phyloP scores from a whole-genome alignment of 768 basidiomycete species.

The Amanita polypyramis region DNA sequence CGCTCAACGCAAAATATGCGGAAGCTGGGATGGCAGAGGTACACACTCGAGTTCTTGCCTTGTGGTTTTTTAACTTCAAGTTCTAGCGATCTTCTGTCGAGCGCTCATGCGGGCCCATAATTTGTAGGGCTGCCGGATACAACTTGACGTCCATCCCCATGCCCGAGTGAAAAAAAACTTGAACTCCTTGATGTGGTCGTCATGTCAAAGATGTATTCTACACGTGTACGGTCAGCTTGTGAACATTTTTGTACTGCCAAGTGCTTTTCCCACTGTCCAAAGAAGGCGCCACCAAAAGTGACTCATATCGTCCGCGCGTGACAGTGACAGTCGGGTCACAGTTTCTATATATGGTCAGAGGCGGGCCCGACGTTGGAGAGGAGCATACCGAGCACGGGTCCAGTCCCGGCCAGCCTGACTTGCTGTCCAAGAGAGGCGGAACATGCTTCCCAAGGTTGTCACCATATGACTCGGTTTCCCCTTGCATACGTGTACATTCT shows the following conservation, averaged over 20 bases:
- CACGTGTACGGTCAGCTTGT: neutral
- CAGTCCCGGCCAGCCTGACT: neutral
- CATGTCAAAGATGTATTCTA: neutral
- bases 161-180: neutral
- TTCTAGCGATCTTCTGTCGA: too few relatives aligned
- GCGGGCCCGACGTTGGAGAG: neutral
- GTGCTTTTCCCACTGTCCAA: neutral
- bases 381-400: neutral
- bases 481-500: too few relatives aligned
- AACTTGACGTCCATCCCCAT: too few relatives aligned
- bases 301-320: neutral
- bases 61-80: too few relatives aligned
- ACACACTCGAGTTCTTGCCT: too few relatives aligned
- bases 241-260: neutral
- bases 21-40: too few relatives aligned
- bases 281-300: neutral
- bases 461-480: too few relatives aligned
- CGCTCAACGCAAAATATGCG: too few relatives aligned
- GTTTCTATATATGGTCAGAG: neutral
- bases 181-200: neutral
- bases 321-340: neutral
- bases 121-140: too few relatives aligned
- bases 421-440: neutral
- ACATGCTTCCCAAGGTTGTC: neutral
- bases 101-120: too few relatives aligned